Percentiles rank a stretch among this genome's conserved stretches.
Conservation (phyloP, 176 grass and related monocot species). For the Aegilops speltoides region DNA sequence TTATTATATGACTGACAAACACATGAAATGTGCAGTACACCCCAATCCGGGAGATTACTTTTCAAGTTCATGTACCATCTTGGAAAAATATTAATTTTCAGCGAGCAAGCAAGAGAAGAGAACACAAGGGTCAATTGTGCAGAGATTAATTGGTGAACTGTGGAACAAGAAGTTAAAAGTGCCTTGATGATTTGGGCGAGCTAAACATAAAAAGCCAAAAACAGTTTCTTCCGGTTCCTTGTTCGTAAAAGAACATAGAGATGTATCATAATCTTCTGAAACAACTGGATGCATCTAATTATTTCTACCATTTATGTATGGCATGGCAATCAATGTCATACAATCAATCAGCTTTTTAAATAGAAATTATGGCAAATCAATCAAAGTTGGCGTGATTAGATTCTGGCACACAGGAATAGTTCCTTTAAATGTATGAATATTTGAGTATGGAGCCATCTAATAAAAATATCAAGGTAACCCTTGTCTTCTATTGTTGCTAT, state of each 20-base stretch:
- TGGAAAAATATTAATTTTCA: conserved; percentile 24
- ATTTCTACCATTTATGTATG: not conserved
- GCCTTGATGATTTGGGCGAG: not conserved
- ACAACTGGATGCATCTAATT: not conserved
- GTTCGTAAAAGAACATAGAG: not conserved
- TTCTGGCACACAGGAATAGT: not conserved
- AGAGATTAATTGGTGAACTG: not conserved
- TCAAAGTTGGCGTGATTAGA: not conserved
- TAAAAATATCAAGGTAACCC: not conserved
- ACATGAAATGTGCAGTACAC: not conserved
- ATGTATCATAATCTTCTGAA: not conserved
- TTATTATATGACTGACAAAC: conserved; percentile 2
- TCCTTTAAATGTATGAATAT: conserved; percentile 2
- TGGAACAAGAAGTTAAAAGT: not conserved
- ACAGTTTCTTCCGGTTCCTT: not conserved
- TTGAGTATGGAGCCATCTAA: not conserved
- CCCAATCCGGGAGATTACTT: not conserved
- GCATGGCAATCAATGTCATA: not conserved
- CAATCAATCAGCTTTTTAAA: not conserved
- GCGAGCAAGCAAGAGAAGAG: conserved; percentile 6
- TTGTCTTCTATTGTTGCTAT: not conserved
- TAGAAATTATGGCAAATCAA: not conserved
- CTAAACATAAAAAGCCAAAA: not conserved
- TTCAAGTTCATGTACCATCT: not conserved
- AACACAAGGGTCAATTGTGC: not conserved